Percentiles rank a stretch among this genome's conserved stretches.
These are phyloP conservation scores for Xylaria castorea DNA, from an alignment of 495 filamentous ascomycete genomes.

Conservation along the genomic window DNA sequence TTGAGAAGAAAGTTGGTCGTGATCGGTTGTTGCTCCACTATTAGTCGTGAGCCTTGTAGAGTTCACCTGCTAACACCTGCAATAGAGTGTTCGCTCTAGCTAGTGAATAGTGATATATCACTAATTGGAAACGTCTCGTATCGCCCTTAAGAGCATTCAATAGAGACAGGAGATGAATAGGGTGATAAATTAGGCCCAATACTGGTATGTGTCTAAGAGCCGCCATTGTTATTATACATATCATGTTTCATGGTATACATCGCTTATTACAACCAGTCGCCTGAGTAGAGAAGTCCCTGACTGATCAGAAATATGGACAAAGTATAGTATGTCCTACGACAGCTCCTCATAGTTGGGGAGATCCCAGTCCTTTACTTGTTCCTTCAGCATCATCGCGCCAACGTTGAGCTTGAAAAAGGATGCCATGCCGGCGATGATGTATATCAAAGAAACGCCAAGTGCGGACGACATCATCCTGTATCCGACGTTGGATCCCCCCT, in stretches of 20 bases:
- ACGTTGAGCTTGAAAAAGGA: slow-evolving; percentile 47
- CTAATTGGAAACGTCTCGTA: too few relatives aligned
- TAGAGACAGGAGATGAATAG: background rate
- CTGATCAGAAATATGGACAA: background rate
- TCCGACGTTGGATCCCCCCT: slow-evolving; percentile 4
- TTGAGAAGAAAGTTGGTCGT: background rate
- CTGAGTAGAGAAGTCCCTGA: background rate
- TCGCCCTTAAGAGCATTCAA: too few relatives aligned
- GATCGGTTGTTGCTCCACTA: background rate
- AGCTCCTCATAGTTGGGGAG: slow-evolving; percentile 52
- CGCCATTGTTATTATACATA: background rate
- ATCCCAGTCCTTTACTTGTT: slow-evolving; percentile 48
- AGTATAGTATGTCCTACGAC: slow-evolving; percentile 6
- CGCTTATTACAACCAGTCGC: background rate
- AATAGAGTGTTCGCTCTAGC: too few relatives aligned
- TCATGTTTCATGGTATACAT: background rate
- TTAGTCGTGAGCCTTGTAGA: background rate
- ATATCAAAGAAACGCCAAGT: slow-evolving; percentile 40
- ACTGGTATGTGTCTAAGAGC: background rate
- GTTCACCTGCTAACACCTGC: background rate
- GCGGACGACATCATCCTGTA: slow-evolving; percentile 38
- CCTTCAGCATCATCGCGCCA: slow-evolving; percentile 40
- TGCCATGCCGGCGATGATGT: slow-evolving; percentile 41
- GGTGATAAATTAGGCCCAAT: background rate
- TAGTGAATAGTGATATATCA: too few relatives aligned